Evolutionary conservation across 2,329 filamentous ascomycete species (phyloP).

Genomic region (Aspergillus jensenii): DNA sequence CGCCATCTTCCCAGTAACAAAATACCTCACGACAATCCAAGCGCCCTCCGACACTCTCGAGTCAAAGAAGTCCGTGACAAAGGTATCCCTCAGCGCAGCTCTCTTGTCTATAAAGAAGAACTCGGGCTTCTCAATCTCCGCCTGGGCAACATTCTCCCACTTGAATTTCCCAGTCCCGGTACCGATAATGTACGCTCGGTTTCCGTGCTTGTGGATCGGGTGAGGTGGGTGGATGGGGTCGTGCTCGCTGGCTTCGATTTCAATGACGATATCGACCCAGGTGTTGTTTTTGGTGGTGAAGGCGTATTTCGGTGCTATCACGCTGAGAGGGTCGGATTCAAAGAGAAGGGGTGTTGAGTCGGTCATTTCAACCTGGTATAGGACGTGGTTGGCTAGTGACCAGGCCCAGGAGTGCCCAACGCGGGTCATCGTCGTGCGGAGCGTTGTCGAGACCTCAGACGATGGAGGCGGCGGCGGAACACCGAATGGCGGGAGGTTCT

Average conservation of each 20-base stretch:
- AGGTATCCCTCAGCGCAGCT: slow-evolving; percentile 40
- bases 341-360: slow-evolving; percentile 28
- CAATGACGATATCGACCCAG: slow-evolving; percentile 41
- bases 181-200: slow-evolving; percentile 47
- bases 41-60: slow-evolving; percentile 21
- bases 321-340: slow-evolving; percentile 14
- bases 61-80: slow-evolving; percentile 29
- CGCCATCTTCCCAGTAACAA: slow-evolving; percentile 47
- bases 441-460: slow-evolving; percentile 6
- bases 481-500: slow-evolving; percentile 29
- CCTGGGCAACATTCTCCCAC: slow-evolving; percentile 43
- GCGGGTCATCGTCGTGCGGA: slow-evolving; percentile 21
- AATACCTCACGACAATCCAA: slow-evolving; percentile 49
- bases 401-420: slow-evolving; percentile 31
- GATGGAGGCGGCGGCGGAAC: slow-evolving; percentile 36
- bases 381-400: slow-evolving; percentile 27
- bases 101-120: slow-evolving; percentile 45
- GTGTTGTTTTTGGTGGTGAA: slow-evolving; percentile 37
- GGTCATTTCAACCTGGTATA: slow-evolving; percentile 27
- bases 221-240: slow-evolving; percentile 37
- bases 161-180: slow-evolving; percentile 38
- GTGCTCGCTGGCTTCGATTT: slow-evolving; percentile 25
- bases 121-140: slow-evolving; percentile 38
- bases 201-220: slow-evolving; percentile 51
- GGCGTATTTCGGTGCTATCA: slow-evolving; percentile 26